Evolutionary conservation across 331 rosid genomes (phyloP).

Genomic region (Malus hybrid): DNA sequence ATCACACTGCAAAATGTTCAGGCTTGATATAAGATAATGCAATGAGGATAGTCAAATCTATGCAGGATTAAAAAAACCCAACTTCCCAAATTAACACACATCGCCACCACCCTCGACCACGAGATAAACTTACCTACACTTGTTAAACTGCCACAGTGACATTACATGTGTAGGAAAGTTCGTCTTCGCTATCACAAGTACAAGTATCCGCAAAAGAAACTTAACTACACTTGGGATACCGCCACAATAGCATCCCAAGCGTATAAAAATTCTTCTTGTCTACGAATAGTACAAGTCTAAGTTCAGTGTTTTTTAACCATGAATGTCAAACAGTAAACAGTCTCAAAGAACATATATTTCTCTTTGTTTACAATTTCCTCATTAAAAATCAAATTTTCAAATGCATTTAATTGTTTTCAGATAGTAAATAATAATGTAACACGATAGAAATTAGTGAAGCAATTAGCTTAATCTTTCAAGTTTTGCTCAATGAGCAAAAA

Average conservation of each 20-base stretch:
- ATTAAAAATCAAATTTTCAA: neutral
- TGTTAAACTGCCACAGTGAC: neutral
- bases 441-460: neutral
- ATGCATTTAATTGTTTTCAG: neutral
- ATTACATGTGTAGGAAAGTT: neutral
- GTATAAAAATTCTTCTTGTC: neutral
- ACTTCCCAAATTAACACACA: neutral
- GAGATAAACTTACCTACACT: neutral
- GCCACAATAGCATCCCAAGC: neutral
- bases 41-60: neutral
- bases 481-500: neutral
- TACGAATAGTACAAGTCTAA: too few relatives aligned
- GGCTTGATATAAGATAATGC: neutral
- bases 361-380: neutral
- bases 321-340: neutral
- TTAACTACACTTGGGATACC: neutral
- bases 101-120: neutral
- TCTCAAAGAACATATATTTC: neutral
- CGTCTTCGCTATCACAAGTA: neutral
- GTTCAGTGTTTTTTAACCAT: too few relatives aligned
- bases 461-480: neutral
- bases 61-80: neutral
- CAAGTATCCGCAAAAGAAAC: neutral
- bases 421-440: neutral
- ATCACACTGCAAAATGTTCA: conserved; percentile 61